Percentiles rank a stretch among this genome's conserved stretches.
Conservation (phyloP, 768 basidiomycete species). For the Tylopilus rubrobrunneus region DNA sequence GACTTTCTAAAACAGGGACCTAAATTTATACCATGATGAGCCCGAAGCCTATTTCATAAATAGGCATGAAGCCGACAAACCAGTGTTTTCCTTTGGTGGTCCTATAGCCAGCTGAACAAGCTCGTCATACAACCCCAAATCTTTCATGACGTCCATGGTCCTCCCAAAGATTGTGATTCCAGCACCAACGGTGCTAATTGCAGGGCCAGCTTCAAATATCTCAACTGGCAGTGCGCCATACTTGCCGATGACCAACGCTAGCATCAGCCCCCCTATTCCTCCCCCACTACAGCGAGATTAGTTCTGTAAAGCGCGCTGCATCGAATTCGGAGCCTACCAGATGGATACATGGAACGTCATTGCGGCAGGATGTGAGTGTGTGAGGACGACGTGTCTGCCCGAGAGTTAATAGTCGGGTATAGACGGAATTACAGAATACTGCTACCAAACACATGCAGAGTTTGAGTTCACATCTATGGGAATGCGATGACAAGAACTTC, state of each 20-base stretch:
- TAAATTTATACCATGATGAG: not conserved
- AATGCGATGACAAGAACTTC: no score
- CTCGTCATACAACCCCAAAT: constrained; percentile 37
- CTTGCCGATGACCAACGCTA: constrained; percentile 30
- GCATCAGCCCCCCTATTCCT: constrained; percentile 35
- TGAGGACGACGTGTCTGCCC: not conserved
- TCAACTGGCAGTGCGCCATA: constrained; percentile 29
- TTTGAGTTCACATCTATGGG: no score
- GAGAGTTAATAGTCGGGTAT: not conserved
- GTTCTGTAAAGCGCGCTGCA: not conserved
- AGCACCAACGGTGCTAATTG: constrained; percentile 41
- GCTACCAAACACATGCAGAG: no score
- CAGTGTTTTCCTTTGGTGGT: constrained; percentile 16
- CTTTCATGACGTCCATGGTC: constrained; percentile 38
- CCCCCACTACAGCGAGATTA: constrained; percentile 29
- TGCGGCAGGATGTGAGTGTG: not conserved
- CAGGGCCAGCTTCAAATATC: constrained; percentile 39
- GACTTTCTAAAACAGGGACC: constrained; percentile 29
- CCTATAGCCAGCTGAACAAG: constrained; percentile 13
- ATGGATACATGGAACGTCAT: not conserved
- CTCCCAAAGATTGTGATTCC: constrained; percentile 47
- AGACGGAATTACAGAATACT: not conserved
- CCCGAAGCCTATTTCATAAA: not conserved
- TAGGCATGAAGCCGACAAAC: constrained; percentile 6
- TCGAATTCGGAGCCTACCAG: not conserved